Evolutionary conservation across 768 basidiomycete species (phyloP), one percentile per base, ranked within the genome.

Genomic region (Phylloporus rhodoxanthus): DNA sequence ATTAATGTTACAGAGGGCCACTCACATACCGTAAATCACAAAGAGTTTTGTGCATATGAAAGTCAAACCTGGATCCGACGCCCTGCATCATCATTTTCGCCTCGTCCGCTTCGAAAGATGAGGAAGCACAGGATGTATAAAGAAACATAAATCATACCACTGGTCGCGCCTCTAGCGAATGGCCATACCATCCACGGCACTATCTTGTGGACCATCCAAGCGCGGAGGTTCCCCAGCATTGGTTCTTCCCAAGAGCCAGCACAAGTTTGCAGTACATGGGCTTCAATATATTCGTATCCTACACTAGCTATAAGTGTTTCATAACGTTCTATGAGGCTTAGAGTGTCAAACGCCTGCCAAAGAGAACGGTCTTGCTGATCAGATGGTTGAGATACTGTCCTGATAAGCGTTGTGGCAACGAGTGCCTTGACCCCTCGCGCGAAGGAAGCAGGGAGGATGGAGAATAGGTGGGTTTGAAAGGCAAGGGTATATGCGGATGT

Each of bases 11-110:
- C 45, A 25, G 30, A 55, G 21, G 51, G 43, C n/a, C 13, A n/a
- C 43, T 54, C 10, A 63, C 77, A 32, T 48, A 90, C 91, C 92
- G 73, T 45, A 95, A 70, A 64, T 93, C 88, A 62, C 87, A 91
- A 21, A 97, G 71, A 2, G 86, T 90, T 66, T 93, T 94, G 67
- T 91, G 88, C 59, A 97, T 82, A 56, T 95, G 89, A 57, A 91
- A 94, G 57, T 97, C 94, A 60, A 97, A 88, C 38, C 89, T 73
- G 1, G 85, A 81, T 20, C 87, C 85, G 13, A 91, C 81, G 2
- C 85, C 85, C 59, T 83, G 79, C 44, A 95, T 69, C 81, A 87
- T 76, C 30, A 75, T 65, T 60, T 82, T 73, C 28, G 86, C 80
- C 66, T 92, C 83, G 50, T 87, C 80, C 55, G 80, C 80, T 90